Base-by-base conservation (phyloP, 257 asterid species). In the Cordia subcordata region DNA sequence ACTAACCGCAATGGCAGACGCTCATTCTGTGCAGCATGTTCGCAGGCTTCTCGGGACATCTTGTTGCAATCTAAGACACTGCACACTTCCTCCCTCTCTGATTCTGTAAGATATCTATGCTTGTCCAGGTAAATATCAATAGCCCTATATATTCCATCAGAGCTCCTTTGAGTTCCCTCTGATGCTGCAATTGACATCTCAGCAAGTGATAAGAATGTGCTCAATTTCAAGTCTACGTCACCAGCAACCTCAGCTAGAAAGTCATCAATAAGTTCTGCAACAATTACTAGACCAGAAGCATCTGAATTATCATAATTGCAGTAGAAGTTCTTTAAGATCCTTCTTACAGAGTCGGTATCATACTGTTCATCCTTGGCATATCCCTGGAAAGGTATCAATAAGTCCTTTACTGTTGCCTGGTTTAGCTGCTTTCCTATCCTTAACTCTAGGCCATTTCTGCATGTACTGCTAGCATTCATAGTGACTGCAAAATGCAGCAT, bases 381-480 rank as follows among this genome's bases (percentile, higher is more conserved):
- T 45, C 86, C 96, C 20, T 70, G 83, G 5, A 76, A 69, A 42
- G 95, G 94, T n/a, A 89, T 69, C 37, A 88, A 35, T 13, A 93
- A 71, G 58, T 89, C 96, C 2, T 73, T 57, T 0, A 73, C 82
- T 0, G 77, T 51, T 13, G 88, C 96, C 39, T 55, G 65, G 0
- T 81, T 86, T 60, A 88, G 62, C 23, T 86, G 94, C 71, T 69
- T 68, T 49, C 99, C 99, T 1, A 88, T 86, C 66, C 84, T 73
- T 4, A 53, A 12, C 68, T 92, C 97, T 53, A 92, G 56, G 6
- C 78, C 77, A 4, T 55, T 49, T 49, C 57, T 79, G 78, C 97
- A 93, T 10, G 79, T 90, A 0, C 16, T 21, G 5, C 47, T 63
- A 0, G 90, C 88, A 11, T 83, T 82, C 4, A 83, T 49, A 11